phyloP scores from a whole-genome alignment of 2,329 filamentous ascomycete species.

The Pseudocercospora cruenta region DNA sequence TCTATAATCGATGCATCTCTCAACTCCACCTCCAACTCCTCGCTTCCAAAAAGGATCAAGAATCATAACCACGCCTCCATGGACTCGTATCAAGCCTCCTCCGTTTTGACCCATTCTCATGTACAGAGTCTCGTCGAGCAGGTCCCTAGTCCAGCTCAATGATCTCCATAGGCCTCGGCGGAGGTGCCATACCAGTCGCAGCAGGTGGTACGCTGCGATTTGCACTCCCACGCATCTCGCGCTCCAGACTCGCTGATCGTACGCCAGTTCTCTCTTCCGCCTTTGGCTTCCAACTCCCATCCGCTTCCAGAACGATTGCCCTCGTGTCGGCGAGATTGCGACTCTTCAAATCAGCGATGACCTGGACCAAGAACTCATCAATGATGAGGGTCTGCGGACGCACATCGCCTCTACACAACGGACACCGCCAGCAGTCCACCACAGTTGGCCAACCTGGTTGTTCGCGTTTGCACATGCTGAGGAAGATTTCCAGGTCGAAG shows the following conservation, averaged over 20 bases:
- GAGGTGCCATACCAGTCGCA: conserved; percentile 4
- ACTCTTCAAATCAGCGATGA: conserved; percentile 57
- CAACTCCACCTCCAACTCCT: not conserved
- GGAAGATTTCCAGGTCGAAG: conserved; percentile 84
- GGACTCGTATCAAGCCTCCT: not conserved
- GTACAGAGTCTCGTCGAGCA: not conserved
- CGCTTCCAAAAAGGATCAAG: not conserved
- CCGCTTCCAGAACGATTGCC: conserved; percentile 64
- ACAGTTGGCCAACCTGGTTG: conserved; percentile 42
- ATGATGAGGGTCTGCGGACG: conserved; percentile 71
- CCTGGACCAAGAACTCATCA: conserved; percentile 72
- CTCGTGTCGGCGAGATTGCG: conserved; percentile 48
- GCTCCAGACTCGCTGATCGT: conserved; percentile 32
- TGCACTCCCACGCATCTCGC: conserved; percentile 24
- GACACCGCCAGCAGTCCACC: conserved; percentile 81
- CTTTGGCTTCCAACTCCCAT: conserved; percentile 65
- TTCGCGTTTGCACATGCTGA: conserved; percentile 63
- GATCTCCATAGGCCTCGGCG: conserved; percentile 22
- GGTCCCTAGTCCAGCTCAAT: conserved; percentile 32
- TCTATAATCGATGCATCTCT: not conserved
- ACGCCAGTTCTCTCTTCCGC: conserved; percentile 34
- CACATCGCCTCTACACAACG: conserved; percentile 77
- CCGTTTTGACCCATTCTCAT: not conserved
- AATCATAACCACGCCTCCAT: not conserved
- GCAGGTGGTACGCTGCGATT: conserved; percentile 12